phyloP scores from a whole-genome alignment of 305 asterid genomes.

The Fraxinus paxiana region DNA sequence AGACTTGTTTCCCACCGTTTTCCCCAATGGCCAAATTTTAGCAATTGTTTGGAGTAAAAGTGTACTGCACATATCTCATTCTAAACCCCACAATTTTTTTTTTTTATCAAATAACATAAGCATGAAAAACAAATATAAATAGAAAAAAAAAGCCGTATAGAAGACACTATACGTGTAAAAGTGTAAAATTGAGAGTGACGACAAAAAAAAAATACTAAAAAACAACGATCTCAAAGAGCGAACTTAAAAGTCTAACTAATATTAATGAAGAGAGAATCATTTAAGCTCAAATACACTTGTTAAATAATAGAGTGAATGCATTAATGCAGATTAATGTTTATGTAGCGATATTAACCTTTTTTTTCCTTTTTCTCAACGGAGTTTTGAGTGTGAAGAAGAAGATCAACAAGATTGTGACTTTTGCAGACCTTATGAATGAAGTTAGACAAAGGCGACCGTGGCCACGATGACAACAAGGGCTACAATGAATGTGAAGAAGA shows the following conservation, averaged over 20 bases:
- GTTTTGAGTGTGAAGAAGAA: not conserved
- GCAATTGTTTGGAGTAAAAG: not conserved
- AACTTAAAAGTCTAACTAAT: too few species aligned
- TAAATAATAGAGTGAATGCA: not conserved
- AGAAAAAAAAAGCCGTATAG: not conserved
- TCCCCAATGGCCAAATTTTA: not conserved
- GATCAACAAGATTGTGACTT: not conserved
- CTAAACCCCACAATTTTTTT: not conserved
- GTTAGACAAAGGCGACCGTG: not conserved
- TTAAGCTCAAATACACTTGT: not conserved
- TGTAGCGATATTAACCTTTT: not conserved
- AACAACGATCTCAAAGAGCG: too few species aligned
- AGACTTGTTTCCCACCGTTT: not conserved
- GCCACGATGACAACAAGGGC: not conserved
- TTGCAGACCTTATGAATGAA: not conserved
- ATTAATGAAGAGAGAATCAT: too few species aligned
- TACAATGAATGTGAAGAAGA: not conserved
- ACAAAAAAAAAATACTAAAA: too few species aligned
- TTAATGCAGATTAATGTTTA: not conserved
- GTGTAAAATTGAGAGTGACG: not conserved
- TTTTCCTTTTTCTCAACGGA: not conserved
- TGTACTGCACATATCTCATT: not conserved
- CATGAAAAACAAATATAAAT: too few species aligned
- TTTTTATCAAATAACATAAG: not conserved
- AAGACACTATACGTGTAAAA: not conserved